Conservation (phyloP, 441 rosid genomes). For the Gossypium lobatum region DNA sequence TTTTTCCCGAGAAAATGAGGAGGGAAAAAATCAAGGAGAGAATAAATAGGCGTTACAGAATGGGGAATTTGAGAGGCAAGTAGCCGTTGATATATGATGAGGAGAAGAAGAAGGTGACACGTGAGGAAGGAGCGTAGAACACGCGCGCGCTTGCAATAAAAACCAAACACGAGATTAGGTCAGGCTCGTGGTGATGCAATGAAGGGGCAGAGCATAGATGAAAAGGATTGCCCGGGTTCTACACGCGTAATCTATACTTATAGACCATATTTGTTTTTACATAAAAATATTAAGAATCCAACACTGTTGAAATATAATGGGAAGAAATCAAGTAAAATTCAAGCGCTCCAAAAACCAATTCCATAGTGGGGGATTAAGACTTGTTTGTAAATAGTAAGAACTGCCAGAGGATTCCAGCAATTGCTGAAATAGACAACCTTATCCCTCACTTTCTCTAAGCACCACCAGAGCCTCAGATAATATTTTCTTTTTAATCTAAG, state of each 20-base stretch:
- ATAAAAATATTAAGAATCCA: no score
- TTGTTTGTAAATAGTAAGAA: not conserved
- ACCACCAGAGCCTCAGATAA: not conserved
- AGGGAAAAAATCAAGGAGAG: not conserved
- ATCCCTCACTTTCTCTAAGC: not conserved
- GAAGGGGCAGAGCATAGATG: not conserved
- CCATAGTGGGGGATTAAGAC: not conserved
- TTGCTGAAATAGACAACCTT: conserved; percentile 8
- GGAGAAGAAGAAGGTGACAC: not conserved
- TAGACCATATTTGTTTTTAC: no score
- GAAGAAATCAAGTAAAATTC: no score
- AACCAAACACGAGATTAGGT: conserved; percentile 7
- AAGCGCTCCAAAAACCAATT: no score
- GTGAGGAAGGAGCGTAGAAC: conserved; percentile 7
- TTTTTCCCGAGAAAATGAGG: not conserved
- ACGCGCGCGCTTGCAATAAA: not conserved
- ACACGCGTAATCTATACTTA: no score
- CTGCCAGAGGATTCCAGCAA: conserved; percentile 6
- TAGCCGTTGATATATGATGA: conserved; percentile 11
- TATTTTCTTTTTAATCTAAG: not conserved
- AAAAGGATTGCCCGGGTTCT: not conserved
- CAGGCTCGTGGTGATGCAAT: not conserved
- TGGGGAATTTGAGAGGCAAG: not conserved
- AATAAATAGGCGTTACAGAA: not conserved
- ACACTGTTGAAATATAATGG: no score